Conservation (phyloP, 805 yeast genomes). For the Candida incommunis region DNA sequence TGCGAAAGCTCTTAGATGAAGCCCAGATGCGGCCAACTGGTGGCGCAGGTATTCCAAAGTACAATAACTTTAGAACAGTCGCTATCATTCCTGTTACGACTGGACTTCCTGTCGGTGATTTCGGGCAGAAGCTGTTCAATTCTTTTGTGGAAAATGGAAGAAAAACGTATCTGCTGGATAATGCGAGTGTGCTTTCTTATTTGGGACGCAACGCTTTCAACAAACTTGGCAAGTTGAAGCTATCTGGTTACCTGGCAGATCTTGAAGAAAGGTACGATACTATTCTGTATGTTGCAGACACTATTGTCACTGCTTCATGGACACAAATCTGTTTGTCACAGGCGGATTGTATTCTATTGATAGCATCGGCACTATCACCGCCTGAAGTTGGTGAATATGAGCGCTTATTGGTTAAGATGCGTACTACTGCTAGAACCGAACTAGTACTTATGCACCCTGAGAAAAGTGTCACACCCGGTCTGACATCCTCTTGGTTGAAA, state of each 20-base stretch:
- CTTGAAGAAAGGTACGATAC: constrained; percentile 80
- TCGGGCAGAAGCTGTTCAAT: constrained; percentile 58
- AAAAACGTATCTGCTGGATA: constrained; percentile 67
- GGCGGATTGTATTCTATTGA: constrained; percentile 81
- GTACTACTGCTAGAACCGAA: constrained; percentile 80
- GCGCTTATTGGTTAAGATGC: constrained; percentile 52
- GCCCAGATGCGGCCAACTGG: background rate
- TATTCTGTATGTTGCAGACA: constrained; percentile 82
- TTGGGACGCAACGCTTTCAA: constrained; percentile 90
- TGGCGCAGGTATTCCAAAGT: constrained; percentile 15
- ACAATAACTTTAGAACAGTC: constrained; percentile 57
- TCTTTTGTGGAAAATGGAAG: constrained; percentile 63
- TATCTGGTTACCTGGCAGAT: constrained; percentile 81
- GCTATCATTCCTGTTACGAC: constrained; percentile 67
- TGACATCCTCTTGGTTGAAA: constrained; percentile 74
- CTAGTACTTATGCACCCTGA: constrained; percentile 75
- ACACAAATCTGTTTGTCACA: constrained; percentile 84
- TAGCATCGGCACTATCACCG: constrained; percentile 70
- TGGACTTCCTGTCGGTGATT: constrained; percentile 78
- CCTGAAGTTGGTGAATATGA: constrained; percentile 81
- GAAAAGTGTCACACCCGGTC: constrained; percentile 68
- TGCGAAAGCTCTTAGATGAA: constrained; percentile 14
- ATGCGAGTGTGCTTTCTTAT: constrained; percentile 63
- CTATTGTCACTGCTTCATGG: constrained; percentile 75
- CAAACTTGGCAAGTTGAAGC: constrained; percentile 68